Conservation (phyloP, 495 filamentous ascomycete species). For the Penicillium odoratum region DNA sequence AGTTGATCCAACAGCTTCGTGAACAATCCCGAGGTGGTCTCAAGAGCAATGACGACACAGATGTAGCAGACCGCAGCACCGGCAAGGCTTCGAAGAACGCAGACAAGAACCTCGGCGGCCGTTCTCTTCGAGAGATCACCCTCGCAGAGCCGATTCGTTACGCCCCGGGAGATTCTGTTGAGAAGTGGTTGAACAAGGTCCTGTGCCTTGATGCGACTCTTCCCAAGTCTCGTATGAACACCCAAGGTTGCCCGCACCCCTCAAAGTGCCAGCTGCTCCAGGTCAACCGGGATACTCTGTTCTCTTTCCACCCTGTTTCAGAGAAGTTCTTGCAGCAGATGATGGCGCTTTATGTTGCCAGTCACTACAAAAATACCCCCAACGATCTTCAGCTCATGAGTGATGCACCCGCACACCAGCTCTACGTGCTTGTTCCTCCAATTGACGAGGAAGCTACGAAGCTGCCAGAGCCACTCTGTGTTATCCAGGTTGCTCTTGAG, state of each 20-base stretch:
- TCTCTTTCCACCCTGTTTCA: slow-evolving; percentile 95
- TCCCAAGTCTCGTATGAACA: slow-evolving; percentile 70
- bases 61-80: slow-evolving; percentile 71
- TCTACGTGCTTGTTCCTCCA: slow-evolving; percentile 91
- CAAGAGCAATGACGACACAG: slow-evolving; percentile 58
- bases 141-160: slow-evolving; percentile 94
- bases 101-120: slow-evolving; percentile 62
- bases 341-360: slow-evolving; percentile 97
- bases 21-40: slow-evolving; percentile 75
- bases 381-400: slow-evolving; percentile 98
- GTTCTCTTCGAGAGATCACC: slow-evolving; percentile 89
- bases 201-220: slow-evolving; percentile 91
- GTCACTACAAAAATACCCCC: slow-evolving; percentile 97
- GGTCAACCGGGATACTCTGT: slow-evolving; percentile 95
- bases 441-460: slow-evolving; percentile 73
- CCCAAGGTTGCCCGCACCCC: slow-evolving; percentile 84
- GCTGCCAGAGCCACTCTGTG: slow-evolving; percentile 89
- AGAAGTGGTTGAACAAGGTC: slow-evolving; percentile 94
- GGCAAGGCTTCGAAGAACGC: slow-evolving; percentile 65
- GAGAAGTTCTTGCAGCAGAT: slow-evolving; percentile 98
- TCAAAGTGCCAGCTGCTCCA: slow-evolving; percentile 85
- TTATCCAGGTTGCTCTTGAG: slow-evolving; percentile 93
- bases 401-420: slow-evolving; percentile 94
- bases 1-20: slow-evolving; percentile 94
- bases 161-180: slow-evolving; percentile 83